Conservation (phyloP, 257 asterid genomes). For the Rehmannia glutinosa region DNA sequence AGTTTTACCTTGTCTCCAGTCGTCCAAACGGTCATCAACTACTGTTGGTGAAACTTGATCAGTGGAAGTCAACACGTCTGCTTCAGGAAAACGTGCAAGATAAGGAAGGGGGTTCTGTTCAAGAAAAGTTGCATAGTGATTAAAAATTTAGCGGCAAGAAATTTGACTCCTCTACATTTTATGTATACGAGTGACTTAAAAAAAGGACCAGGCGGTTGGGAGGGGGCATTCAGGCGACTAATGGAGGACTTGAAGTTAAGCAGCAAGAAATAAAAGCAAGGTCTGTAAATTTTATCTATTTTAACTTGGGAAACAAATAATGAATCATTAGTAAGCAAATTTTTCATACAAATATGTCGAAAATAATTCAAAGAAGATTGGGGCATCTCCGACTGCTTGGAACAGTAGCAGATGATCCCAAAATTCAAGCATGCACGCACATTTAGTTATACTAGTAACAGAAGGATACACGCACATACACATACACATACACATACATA, state of each 20-base stretch:
- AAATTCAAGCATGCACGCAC: neutral
- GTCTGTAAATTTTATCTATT: neutral
- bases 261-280: conserved; percentile 13
- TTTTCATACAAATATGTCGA: neutral
- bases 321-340: neutral
- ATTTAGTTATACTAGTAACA: neutral
- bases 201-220: too few species aligned
- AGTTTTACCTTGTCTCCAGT: conserved; percentile 78
- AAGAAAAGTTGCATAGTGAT: conserved; percentile 27
- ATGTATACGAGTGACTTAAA: neutral
- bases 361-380: neutral
- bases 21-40: conserved; percentile 86
- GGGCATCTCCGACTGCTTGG: neutral
- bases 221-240: too few species aligned
- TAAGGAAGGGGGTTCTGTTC: conserved; percentile 95
- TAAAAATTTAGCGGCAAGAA: conserved; percentile 10
- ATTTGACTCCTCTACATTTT: neutral
- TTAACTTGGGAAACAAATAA: neutral
- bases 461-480: neutral
- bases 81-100: conserved; percentile 95
- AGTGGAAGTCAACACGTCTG: conserved; percentile 92
- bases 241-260: too few species aligned
- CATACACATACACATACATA: neutral
- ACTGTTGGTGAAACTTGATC: conserved; percentile 91
- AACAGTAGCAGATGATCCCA: too few species aligned